Conservation (phyloP, 2,329 filamentous ascomycete genomes). For the Aspergillus caelatus region DNA sequence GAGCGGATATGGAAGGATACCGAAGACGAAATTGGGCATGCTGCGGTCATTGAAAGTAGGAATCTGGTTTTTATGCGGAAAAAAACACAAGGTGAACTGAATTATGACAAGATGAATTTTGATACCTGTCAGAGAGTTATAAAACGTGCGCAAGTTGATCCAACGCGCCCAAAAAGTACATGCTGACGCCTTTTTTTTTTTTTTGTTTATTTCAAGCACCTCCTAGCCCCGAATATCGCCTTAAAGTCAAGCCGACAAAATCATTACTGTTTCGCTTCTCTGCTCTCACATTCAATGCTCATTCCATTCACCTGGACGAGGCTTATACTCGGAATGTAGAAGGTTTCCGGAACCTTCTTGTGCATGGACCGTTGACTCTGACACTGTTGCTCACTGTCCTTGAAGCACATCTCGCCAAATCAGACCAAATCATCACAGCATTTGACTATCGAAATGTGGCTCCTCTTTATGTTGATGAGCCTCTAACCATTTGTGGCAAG, state of each 20-base stretch:
- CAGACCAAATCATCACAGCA: slow-evolving; percentile 47
- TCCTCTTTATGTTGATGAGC: slow-evolving; percentile 75
- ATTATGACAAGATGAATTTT: slow-evolving; percentile 28
- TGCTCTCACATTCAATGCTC: slow-evolving; percentile 88
- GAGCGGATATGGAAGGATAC: slow-evolving; percentile 47
- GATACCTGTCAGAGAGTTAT: slow-evolving; percentile 30
- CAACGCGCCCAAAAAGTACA: background rate
- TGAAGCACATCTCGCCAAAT: slow-evolving; percentile 52
- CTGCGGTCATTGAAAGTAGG: slow-evolving; percentile 59
- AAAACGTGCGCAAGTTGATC: slow-evolving; percentile 37
- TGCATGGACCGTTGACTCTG: slow-evolving; percentile 84
- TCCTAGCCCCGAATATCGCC: slow-evolving; percentile 55
- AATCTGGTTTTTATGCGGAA: slow-evolving; percentile 67
- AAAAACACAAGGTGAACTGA: slow-evolving; percentile 42
- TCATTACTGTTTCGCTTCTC: slow-evolving; percentile 86
- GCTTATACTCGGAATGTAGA: slow-evolving; percentile 71
- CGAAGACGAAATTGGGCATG: slow-evolving; percentile 47
- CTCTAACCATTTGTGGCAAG: slow-evolving; percentile 70
- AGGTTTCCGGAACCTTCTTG: slow-evolving; percentile 72
- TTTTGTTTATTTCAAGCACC: slow-evolving; percentile 43
- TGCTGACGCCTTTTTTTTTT: slow-evolving; percentile 22
- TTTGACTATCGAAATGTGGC: slow-evolving; percentile 81
- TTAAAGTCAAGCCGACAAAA: slow-evolving; percentile 67
- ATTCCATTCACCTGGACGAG: slow-evolving; percentile 83
- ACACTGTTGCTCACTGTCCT: slow-evolving; percentile 75